Conservation (phyloP, 2,329 filamentous ascomycete genomes). For the Microdochium paspali region DNA sequence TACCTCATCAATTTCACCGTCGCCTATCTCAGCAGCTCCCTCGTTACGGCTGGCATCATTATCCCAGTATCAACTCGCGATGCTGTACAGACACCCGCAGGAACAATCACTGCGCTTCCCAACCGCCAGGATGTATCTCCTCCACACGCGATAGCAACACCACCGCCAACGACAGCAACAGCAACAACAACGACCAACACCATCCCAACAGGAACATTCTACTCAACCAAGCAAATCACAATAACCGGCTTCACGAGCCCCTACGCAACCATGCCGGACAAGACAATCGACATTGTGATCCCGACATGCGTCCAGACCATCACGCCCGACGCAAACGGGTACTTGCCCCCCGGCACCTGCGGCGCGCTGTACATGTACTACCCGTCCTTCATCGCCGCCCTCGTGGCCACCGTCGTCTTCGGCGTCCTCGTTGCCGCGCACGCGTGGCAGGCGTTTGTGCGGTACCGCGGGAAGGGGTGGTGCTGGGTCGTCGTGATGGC, state of each 20-base stretch:
- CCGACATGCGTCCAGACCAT: constrained; percentile 27
- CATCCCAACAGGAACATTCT: constrained; percentile 11
- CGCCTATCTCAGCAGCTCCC: too few relatives aligned
- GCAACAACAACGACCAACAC: not conserved
- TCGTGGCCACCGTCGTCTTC: constrained; percentile 18
- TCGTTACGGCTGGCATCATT: too few relatives aligned
- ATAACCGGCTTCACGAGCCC: constrained; percentile 16
- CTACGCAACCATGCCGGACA: constrained; percentile 15
- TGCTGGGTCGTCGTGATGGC: constrained; percentile 27
- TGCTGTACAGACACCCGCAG: too few relatives aligned
- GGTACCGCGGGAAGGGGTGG: constrained; percentile 17
- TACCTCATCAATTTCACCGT: too few relatives aligned
- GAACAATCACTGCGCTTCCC: too few relatives aligned
- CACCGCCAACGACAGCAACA: not conserved
- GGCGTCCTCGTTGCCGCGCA: constrained; percentile 8
- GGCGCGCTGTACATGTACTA: constrained; percentile 22
- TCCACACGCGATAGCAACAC: not conserved
- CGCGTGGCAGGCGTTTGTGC: constrained; percentile 11
- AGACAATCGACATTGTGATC: constrained; percentile 19
- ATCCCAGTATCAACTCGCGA: too few relatives aligned
- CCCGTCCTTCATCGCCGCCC: constrained; percentile 19
- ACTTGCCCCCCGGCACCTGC: constrained; percentile 18
- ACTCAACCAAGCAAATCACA: constrained; percentile 18
- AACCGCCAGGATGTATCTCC: too few relatives aligned
- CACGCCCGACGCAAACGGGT: constrained; percentile 20